These are phyloP conservation scores for Cicer pinnatifidum DNA, from an alignment of 306 rosid genomes.

Conservation along the genomic window DNA sequence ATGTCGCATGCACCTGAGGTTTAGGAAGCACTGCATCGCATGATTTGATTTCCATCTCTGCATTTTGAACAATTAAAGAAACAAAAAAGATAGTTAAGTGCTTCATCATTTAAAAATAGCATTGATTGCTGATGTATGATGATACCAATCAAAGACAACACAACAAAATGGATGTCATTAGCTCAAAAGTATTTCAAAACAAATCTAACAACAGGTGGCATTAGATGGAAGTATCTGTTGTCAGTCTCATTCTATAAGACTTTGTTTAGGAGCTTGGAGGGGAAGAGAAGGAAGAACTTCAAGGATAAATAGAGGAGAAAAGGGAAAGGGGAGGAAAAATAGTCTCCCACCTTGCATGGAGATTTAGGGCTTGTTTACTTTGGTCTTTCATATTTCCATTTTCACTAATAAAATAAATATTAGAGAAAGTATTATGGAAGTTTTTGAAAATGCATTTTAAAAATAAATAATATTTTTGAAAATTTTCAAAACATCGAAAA, in stretches of 20 bases:
- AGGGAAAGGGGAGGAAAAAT: neutral
- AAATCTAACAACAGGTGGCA: neutral
- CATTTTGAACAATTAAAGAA: slow-evolving; percentile 18
- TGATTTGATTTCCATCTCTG: slow-evolving; percentile 58
- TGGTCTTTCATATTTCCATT: too few species aligned
- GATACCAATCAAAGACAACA: slow-evolving; percentile 23
- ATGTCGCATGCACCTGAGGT: slow-evolving; percentile 57
- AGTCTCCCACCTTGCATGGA: neutral
- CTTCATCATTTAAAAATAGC: neutral
- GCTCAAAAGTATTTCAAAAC: neutral
- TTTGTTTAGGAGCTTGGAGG: neutral
- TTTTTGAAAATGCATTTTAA: too few species aligned
- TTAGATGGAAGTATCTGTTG: neutral
- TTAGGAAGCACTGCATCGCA: slow-evolving; percentile 44
- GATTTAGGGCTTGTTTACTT: too few species aligned
- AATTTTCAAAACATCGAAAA: too few species aligned
- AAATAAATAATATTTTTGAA: too few species aligned
- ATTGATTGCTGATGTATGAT: neutral
- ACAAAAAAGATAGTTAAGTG: neutral
- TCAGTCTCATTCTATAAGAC: neutral
- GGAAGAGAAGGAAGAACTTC: neutral
- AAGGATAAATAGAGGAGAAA: neutral
- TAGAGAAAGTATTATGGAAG: too few species aligned
- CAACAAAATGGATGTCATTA: slow-evolving; percentile 4
- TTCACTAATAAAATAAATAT: too few species aligned